Percentiles rank a stretch among this genome's conserved stretches.
Conservation (phyloP, 108 stramenopile species). For the Cylindrotheca closterium region DNA sequence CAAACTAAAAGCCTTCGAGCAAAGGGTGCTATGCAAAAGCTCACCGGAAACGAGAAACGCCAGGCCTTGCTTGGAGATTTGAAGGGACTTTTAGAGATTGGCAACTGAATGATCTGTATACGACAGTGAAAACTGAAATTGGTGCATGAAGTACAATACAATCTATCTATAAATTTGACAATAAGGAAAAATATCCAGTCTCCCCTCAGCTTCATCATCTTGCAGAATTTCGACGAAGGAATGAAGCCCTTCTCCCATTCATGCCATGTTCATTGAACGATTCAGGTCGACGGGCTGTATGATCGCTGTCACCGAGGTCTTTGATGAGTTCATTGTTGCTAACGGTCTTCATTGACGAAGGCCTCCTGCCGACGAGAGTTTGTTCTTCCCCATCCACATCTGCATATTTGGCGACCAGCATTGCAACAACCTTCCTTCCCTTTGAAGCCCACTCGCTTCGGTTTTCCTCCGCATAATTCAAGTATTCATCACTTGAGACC, state of each 20-base stretch:
- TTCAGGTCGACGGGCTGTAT: not conserved
- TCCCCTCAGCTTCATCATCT: too few relatives aligned
- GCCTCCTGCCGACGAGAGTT: not conserved
- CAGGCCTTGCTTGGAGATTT: constrained; percentile 43
- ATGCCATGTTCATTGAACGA: not conserved
- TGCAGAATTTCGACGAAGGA: not conserved
- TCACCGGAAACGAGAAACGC: constrained; percentile 43
- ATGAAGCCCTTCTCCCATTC: not conserved
- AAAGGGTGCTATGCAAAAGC: constrained; percentile 46
- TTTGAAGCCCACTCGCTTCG: constrained; percentile 2
- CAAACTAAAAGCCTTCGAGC: constrained; percentile 39
- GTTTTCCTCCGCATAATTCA: constrained; percentile 8
- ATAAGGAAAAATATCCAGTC: too few relatives aligned
- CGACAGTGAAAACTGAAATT: too few relatives aligned
- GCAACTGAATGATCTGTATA: not conserved
- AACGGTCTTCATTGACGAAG: not conserved
- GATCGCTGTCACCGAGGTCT: not conserved
- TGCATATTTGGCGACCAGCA: not conserved
- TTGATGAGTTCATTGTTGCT: not conserved
- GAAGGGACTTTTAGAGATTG: constrained; percentile 15
- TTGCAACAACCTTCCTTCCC: constrained; percentile 2
- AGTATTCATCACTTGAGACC: constrained; percentile 9
- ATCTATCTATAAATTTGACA: too few relatives aligned
- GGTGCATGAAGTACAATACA: too few relatives aligned
- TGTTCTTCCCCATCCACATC: not conserved